Conservation (phyloP, 1,139 yeast species). For the Groenewaldozyma auringiensis region DNA sequence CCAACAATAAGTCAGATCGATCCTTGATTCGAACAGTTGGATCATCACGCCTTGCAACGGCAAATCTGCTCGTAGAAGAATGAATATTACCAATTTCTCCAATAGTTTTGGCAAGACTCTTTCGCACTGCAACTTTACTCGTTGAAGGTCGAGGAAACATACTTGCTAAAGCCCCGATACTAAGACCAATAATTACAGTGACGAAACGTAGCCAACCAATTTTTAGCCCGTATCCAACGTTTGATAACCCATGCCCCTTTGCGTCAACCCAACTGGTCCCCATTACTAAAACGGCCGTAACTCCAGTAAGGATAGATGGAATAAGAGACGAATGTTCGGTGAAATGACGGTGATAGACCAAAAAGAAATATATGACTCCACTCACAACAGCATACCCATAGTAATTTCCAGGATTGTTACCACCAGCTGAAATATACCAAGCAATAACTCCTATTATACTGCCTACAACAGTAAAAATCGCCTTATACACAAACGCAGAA, state of each 20-base stretch:
- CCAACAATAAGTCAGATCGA: slow-evolving; percentile 19
- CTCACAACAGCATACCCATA: slow-evolving; percentile 30
- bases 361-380: slow-evolving; percentile 22
- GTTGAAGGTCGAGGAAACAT: slow-evolving; percentile 29
- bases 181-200: slow-evolving; percentile 28
- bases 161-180: slow-evolving; percentile 28
- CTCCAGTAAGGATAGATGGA: slow-evolving; percentile 27
- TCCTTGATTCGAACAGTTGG: slow-evolving; percentile 16
- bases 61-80: slow-evolving; percentile 24
- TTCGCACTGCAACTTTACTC: slow-evolving; percentile 23
- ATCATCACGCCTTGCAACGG: slow-evolving; percentile 20
- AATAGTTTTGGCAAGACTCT: slow-evolving; percentile 18
- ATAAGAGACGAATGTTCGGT: slow-evolving; percentile 25
- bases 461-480: slow-evolving; percentile 27
- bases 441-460: slow-evolving; percentile 28
- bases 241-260: slow-evolving; percentile 6
- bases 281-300: slow-evolving; percentile 26
- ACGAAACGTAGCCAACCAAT: slow-evolving; percentile 33
- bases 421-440: slow-evolving; percentile 33
- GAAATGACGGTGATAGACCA: slow-evolving; percentile 28
- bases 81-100: slow-evolving; percentile 24
- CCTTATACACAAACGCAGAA: slow-evolving; percentile 24
- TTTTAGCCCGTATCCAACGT: slow-evolving; percentile 25
- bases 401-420: slow-evolving; percentile 22
- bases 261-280: slow-evolving; percentile 30